phyloP scores from a whole-genome alignment of 2,329 filamentous ascomycete species.

The Escovopsis sp. region DNA sequence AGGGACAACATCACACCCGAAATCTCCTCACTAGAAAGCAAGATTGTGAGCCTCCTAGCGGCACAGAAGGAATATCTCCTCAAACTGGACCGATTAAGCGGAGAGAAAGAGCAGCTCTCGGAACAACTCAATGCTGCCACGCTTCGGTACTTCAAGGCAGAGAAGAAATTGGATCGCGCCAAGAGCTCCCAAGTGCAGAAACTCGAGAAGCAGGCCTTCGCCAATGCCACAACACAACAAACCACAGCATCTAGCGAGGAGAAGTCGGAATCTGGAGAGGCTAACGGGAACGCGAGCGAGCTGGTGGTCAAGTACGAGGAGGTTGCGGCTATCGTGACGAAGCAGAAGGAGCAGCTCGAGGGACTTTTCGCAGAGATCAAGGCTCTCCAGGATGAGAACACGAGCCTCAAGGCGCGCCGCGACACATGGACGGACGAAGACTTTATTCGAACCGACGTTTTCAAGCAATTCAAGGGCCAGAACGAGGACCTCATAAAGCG shows the following conservation, averaged over 20 bases:
- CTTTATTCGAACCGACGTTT: slow-evolving; percentile 81
- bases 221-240: slow-evolving; percentile 42
- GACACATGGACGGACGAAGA: slow-evolving; percentile 79
- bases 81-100: slow-evolving; percentile 58
- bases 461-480: slow-evolving; percentile 79
- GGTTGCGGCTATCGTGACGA: slow-evolving; percentile 57
- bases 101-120: slow-evolving; percentile 72
- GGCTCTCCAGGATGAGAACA: slow-evolving; percentile 61
- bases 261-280: slow-evolving; percentile 37
- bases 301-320: slow-evolving; percentile 66
- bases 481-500: slow-evolving; percentile 87
- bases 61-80: slow-evolving; percentile 68
- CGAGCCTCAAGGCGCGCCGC: slow-evolving; percentile 51
- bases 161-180: slow-evolving; percentile 82
- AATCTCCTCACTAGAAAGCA: slow-evolving; percentile 55
- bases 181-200: slow-evolving; percentile 85
- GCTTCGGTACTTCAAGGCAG: slow-evolving; percentile 82
- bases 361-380: slow-evolving; percentile 65
- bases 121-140: slow-evolving; percentile 81
- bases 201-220: slow-evolving; percentile 74
- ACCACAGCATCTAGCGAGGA: slow-evolving; percentile 21
- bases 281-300: slow-evolving; percentile 45
- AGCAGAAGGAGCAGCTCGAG: slow-evolving; percentile 81
- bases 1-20: slow-evolving; percentile 49
- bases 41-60: slow-evolving; percentile 61